phyloP scores from a whole-genome alignment of 768 basidiomycete genomes.

The Leccinum uliginosum region DNA sequence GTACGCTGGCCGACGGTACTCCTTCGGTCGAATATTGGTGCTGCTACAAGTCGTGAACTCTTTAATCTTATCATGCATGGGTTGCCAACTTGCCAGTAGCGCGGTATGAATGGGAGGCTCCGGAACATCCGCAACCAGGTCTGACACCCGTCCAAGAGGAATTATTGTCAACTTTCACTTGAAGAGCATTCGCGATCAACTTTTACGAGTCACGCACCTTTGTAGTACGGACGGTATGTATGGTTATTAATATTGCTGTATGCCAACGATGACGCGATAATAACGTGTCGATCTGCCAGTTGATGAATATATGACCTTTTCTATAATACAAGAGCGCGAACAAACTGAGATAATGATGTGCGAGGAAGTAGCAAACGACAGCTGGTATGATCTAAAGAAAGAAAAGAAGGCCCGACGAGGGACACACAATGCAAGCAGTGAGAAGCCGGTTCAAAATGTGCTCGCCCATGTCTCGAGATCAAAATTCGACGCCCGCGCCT shows the following conservation, averaged over 20 bases:
- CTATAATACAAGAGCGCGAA: conserved; percentile 31
- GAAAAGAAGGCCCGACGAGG: conserved; percentile 6
- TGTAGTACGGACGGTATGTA: no score
- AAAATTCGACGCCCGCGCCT: conserved; percentile 52
- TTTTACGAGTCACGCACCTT: background rate
- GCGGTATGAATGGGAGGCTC: background rate
- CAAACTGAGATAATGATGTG: conserved; percentile 29
- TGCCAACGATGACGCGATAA: background rate
- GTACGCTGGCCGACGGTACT: conserved; percentile 1
- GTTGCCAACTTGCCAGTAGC: background rate
- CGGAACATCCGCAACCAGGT: background rate
- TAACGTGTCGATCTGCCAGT: background rate
- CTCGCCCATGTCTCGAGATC: conserved; percentile 80
- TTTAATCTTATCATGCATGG: background rate
- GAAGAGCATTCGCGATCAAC: background rate
- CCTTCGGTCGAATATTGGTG: conserved; percentile 12
- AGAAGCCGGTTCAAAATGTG: conserved; percentile 49
- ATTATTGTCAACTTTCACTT: background rate
- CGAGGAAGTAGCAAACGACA: conserved; percentile 25
- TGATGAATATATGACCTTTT: conserved; percentile 13
- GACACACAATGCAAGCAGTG: conserved; percentile 9
- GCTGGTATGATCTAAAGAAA: conserved; percentile 23
- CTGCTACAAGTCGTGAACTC: conserved; percentile 4
- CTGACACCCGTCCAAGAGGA: background rate
- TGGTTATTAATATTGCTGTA: background rate